Conservation (phyloP, 345 rosid species). For the Brassica juncea region DNA sequence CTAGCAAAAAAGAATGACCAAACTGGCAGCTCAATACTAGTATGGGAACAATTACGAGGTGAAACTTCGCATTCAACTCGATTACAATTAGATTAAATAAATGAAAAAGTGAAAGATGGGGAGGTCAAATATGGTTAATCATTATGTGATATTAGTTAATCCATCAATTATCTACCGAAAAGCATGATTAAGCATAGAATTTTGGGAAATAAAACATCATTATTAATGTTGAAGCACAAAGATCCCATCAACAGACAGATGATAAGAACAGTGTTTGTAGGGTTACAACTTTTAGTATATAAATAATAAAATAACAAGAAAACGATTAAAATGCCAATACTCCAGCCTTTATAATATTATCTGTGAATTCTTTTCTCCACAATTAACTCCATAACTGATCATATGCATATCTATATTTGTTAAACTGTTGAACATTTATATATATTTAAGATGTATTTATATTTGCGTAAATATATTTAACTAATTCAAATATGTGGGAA, state of each 20-base stretch:
- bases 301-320: not conserved
- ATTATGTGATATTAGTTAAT: slow-evolving; percentile 59
- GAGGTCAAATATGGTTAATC: slow-evolving; percentile 53
- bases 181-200: slow-evolving; percentile 64
- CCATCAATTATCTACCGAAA: slow-evolving; percentile 68
- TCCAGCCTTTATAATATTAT: not conserved
- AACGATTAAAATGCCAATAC: not conserved
- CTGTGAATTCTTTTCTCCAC: not conserved
- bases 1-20: not conserved
- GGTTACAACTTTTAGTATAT: slow-evolving; percentile 22
- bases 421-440: not conserved
- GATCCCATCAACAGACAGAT: slow-evolving; percentile 44
- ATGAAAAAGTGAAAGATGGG: slow-evolving; percentile 27
- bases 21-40: slow-evolving; percentile 1
- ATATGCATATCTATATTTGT: not conserved
- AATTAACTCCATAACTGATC: not conserved
- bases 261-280: slow-evolving; percentile 33
- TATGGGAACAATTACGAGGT: slow-evolving; percentile 40
- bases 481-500: slow-evolving; percentile 5
- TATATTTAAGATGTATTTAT: not conserved
- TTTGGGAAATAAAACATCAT: slow-evolving; percentile 54
- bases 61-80: slow-evolving; percentile 32
- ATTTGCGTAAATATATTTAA: not conserved
- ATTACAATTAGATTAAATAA: slow-evolving; percentile 19
- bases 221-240: slow-evolving; percentile 53